Conservation (phyloP, 805 yeast genomes). For the Candida tammaniensis region DNA sequence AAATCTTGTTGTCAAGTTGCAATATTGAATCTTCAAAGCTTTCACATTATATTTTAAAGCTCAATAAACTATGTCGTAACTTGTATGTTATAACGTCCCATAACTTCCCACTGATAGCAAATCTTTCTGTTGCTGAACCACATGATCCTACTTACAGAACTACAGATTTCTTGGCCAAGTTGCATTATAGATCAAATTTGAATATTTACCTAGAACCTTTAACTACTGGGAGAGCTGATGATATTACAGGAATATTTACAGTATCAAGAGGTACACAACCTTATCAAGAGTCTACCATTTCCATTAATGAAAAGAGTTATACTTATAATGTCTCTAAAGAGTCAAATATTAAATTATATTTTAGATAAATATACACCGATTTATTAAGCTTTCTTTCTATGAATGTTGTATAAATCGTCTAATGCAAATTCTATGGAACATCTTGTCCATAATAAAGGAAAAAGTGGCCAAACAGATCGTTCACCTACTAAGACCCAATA, state of each 20-base stretch:
- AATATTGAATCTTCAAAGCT: conserved; percentile 32
- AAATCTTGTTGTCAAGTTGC: conserved; percentile 45
- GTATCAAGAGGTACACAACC: conserved; percentile 56
- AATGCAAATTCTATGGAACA: conserved; percentile 87
- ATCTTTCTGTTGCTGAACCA: conserved; percentile 15
- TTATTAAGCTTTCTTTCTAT: conserved; percentile 23
- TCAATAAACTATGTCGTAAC: conserved; percentile 32
- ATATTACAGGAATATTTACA: conserved; percentile 70
- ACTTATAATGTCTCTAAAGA: conserved; percentile 60
- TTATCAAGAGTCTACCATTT: conserved; percentile 16
- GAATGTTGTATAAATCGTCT: conserved; percentile 64
- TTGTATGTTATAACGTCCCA: conserved; percentile 36
- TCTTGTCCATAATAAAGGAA: conserved; percentile 80
- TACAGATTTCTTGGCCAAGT: conserved; percentile 45
- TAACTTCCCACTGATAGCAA: conserved; percentile 34
- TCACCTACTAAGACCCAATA: conserved; percentile 93
- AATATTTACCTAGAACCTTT: conserved; percentile 63
- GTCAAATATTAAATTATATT: conserved; percentile 42
- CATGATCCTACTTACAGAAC: conserved; percentile 38
- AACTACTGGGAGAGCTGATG: conserved; percentile 78
- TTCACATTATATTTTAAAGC: conserved; percentile 26
- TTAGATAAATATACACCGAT: conserved; percentile 27
- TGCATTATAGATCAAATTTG: conserved; percentile 50
- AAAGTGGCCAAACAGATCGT: conserved; percentile 87
- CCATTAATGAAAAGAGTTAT: conserved; percentile 57